phyloP scores from a whole-genome alignment of 768 basidiomycete species.

The Rhodotorula sphaerocarpa region DNA sequence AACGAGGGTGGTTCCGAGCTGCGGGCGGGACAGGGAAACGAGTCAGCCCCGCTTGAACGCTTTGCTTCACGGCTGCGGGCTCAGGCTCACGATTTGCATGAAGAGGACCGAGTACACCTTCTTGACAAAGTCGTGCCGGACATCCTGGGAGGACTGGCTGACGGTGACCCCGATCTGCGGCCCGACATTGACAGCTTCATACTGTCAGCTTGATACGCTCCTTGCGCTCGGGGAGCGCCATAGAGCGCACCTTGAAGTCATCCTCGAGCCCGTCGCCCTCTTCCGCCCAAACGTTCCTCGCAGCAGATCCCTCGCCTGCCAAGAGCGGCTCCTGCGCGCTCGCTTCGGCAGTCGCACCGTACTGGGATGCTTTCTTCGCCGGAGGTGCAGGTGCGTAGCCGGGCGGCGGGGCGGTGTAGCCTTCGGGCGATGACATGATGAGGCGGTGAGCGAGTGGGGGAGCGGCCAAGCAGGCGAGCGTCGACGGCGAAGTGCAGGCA shows the following conservation, averaged over 20 bases:
- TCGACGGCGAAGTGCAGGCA: too few species aligned
- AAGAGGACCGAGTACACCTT: conserved; percentile 75
- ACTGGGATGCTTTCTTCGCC: not conserved
- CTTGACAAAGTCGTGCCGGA: conserved; percentile 70
- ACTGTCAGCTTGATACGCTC: conserved; percentile 25
- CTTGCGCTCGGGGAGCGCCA: not conserved
- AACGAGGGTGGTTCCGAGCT: conserved; percentile 68
- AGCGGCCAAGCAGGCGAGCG: not conserved
- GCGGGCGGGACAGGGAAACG: conserved; percentile 29
- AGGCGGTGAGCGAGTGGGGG: not conserved
- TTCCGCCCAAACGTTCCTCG: conserved; percentile 22
- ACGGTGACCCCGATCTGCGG: conserved; percentile 31
- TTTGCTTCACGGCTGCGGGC: not conserved
- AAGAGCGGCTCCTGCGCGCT: conserved; percentile 14
- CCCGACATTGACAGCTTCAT: too few species aligned
- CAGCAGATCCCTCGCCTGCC: not conserved
- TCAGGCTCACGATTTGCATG: conserved; percentile 44
- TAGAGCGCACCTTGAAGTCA: conserved; percentile 70
- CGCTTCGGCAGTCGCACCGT: conserved; percentile 8
- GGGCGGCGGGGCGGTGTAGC: conserved; percentile 8
- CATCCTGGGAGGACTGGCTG: conserved; percentile 47
- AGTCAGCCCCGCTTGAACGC: not conserved
- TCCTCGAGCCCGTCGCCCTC: conserved; percentile 68
- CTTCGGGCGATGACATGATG: conserved; percentile 6
- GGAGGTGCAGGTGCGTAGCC: not conserved